A percentile compares a stretch with the other conserved stretches of the same genome.
These are phyloP conservation scores for Gloeophyllum trabeum DNA, from an alignment of 768 basidiomycete genomes.

Conservation along the genomic window DNA sequence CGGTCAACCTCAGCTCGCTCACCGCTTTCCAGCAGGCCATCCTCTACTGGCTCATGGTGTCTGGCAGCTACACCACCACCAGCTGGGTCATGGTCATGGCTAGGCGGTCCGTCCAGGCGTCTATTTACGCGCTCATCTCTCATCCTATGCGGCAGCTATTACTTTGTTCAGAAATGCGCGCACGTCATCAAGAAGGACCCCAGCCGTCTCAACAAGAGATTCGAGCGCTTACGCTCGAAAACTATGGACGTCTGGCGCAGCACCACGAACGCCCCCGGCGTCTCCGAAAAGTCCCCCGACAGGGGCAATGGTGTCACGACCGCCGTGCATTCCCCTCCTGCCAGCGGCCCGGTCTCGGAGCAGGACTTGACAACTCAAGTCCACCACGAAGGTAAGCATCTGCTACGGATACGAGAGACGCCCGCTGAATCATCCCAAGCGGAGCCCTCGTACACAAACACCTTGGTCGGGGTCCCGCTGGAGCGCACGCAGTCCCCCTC, in stretches of 20 bases:
- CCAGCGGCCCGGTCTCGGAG: no score
- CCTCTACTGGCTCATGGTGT: constrained; percentile 40
- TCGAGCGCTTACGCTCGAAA: not conserved
- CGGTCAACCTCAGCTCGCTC: constrained; percentile 36
- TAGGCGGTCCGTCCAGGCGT: constrained; percentile 23
- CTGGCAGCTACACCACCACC: constrained; percentile 34
- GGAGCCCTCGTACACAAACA: no score
- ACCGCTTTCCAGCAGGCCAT: constrained; percentile 39
- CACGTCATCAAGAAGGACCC: constrained; percentile 18
- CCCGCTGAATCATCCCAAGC: not conserved
- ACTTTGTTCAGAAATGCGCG: constrained; percentile 25
- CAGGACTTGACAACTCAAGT: no score
- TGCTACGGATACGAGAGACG: no score
- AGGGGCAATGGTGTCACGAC: no score
- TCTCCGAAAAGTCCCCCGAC: not conserved
- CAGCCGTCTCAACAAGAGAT: no score
- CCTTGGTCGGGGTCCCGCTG: not conserved
- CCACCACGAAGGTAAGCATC: no score
- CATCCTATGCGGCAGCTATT: constrained; percentile 19
- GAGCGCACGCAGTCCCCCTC: not conserved
- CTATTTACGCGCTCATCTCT: not conserved
- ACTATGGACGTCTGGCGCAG: not conserved
- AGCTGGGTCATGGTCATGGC: constrained; percentile 60
- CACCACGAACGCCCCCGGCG: no score
- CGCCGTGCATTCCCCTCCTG: no score